Evolutionary conservation across 495 filamentous ascomycete genomes (phyloP).

Genomic region (Penicillium goetzii): DNA sequence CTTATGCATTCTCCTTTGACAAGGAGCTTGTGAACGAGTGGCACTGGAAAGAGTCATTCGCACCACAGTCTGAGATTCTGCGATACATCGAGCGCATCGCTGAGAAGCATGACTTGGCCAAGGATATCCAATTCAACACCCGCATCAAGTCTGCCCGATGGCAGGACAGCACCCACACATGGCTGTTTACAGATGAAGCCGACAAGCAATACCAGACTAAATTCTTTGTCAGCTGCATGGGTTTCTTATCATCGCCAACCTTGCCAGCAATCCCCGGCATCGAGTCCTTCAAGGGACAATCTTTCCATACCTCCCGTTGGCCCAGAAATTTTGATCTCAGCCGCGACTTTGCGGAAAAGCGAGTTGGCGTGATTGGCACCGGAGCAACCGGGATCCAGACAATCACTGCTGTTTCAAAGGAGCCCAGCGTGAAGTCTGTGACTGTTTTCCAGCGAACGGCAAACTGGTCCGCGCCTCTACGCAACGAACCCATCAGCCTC

Average conservation of each 20-base stretch:
- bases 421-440: conserved; percentile 27
- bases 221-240: conserved; percentile 31
- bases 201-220: conserved; percentile 16
- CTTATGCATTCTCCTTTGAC: conserved; percentile 35
- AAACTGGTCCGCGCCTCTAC: conserved; percentile 47
- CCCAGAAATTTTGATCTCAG: conserved; percentile 43
- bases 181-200: conserved; percentile 22
- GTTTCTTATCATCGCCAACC: conserved; percentile 32
- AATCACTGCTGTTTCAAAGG: conserved; percentile 33
- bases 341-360: conserved; percentile 40
- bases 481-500: conserved; percentile 44
- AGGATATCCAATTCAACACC: conserved; percentile 36
- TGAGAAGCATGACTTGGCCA: conserved; percentile 27
- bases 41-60: conserved; percentile 30
- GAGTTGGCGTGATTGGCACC: conserved; percentile 55
- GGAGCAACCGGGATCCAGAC: conserved; percentile 56
- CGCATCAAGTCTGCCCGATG: conserved; percentile 25
- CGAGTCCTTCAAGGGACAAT: conserved; percentile 33
- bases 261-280: conserved; percentile 18
- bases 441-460: conserved; percentile 56
- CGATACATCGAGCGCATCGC: conserved; percentile 34
- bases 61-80: conserved; percentile 31
- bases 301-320: conserved; percentile 47
- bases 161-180: conserved; percentile 24
- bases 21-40: conserved; percentile 34